A percentile compares a stretch with the other conserved stretches of the same genome.
phyloP scores from a whole-genome alignment of 2,329 filamentous ascomycete genomes.

The Lasiodiplodia sp. region DNA sequence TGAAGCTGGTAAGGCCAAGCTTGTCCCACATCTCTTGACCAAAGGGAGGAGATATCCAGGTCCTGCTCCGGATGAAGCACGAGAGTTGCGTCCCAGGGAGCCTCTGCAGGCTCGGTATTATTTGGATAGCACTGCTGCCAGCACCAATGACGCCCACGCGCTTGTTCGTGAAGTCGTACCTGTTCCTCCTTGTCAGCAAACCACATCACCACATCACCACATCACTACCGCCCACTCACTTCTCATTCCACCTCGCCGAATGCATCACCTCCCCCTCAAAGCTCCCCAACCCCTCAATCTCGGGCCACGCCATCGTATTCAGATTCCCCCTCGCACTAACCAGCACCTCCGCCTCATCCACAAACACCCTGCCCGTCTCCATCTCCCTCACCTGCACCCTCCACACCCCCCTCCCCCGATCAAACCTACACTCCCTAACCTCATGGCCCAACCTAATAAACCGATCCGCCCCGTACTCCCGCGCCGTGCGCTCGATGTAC shows the following conservation, averaged over 20 bases:
- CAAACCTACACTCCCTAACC: constrained; percentile 44
- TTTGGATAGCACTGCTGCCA: constrained; percentile 50
- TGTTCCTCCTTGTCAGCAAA: constrained; percentile 25
- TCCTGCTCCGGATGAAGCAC: constrained; percentile 45
- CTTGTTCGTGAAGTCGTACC: constrained; percentile 43
- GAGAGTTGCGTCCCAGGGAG: constrained; percentile 40
- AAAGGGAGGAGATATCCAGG: constrained; percentile 47
- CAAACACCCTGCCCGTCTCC: constrained; percentile 37
- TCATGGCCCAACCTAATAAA: constrained; percentile 48
- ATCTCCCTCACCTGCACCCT: constrained; percentile 45
- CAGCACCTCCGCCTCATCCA: constrained; percentile 41
- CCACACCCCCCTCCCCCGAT: constrained; percentile 46
- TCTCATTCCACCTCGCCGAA: constrained; percentile 45
- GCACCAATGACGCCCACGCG: constrained; percentile 46
- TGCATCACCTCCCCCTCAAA: constrained; percentile 47
- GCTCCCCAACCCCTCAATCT: constrained; percentile 41
- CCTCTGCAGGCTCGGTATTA: constrained; percentile 49
- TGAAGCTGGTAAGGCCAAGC: constrained; percentile 44
- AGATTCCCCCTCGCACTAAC: constrained; percentile 44
- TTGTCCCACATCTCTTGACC: constrained; percentile 40
- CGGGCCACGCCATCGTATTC: constrained; percentile 44
- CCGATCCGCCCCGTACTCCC: constrained; percentile 47
- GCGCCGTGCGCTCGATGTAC: constrained; percentile 44
- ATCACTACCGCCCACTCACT: constrained; percentile 34
- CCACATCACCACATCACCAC: background rate